A percentile compares a stretch with the other conserved stretches of the same genome.
These are phyloP conservation scores for maize (Zea mays) DNA, from an alignment of 176 grass and related monocot species.

Conservation along the genomic window Zm-B73-REFERENCE-NAM-5.0 NC_050099.1:227214501-227215000, in stretches of 20 bases:
- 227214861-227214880: neutral
- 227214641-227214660: neutral
- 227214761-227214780: neutral
- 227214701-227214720: neutral
- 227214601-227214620: neutral
- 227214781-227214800: neutral
- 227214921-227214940: neutral
- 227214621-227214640: neutral
- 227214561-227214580: neutral
- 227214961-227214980: neutral
- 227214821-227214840: neutral
- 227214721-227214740: neutral
- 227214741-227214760: neutral
- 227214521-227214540: neutral
- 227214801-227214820: neutral
- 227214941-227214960: neutral
- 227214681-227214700: neutral
- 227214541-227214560: neutral
- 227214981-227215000: neutral
- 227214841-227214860: conserved; percentile 6
- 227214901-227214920: neutral
- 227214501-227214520: neutral
- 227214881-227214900: neutral
- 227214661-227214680: neutral
- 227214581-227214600: neutral